Percentiles rank a stretch among this genome's conserved stretches.
phyloP scores from a whole-genome alignment of 495 filamentous ascomycete species.

The Penicillium mononematosum region DNA sequence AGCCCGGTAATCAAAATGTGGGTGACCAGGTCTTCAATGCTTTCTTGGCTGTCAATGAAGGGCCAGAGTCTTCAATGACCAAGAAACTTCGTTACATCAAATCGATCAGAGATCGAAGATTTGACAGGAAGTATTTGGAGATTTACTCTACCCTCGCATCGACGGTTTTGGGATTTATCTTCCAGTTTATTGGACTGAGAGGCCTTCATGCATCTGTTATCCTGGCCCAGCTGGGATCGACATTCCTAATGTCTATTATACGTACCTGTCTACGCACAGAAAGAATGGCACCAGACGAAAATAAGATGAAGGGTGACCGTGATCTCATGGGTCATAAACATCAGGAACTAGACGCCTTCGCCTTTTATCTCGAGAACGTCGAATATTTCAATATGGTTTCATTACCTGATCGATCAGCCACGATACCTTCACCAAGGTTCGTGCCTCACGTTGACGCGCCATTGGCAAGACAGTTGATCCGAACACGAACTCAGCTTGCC shows the following conservation, averaged over 20 bases:
- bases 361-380: slow-evolving; percentile 34
- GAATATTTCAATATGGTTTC: slow-evolving; percentile 27
- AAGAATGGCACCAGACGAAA: slow-evolving; percentile 34
- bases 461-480: slow-evolving; percentile 18
- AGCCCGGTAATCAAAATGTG: slow-evolving; percentile 41
- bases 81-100: slow-evolving; percentile 35
- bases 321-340: slow-evolving; percentile 27
- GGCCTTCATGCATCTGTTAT: slow-evolving; percentile 51
- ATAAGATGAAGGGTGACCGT: slow-evolving; percentile 28
- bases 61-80: slow-evolving; percentile 14
- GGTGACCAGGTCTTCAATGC: slow-evolving; percentile 43
- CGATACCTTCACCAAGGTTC: slow-evolving; percentile 12
- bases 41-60: slow-evolving; percentile 36
- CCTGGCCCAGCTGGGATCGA: slow-evolving; percentile 45
- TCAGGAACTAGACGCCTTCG: slow-evolving; percentile 50
- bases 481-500: slow-evolving; percentile 31
- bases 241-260: slow-evolving; percentile 46
- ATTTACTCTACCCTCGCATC: slow-evolving; percentile 25
- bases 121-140: slow-evolving; percentile 6
- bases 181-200: slow-evolving; percentile 52
- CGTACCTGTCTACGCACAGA: slow-evolving; percentile 48
- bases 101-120: slow-evolving; percentile 25
- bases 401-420: neutral
- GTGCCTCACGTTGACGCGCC: slow-evolving; percentile 1
- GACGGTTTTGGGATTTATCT: slow-evolving; percentile 47